A percentile compares a stretch with the other conserved stretches of the same genome.
These are phyloP conservation scores for Fabrea salina DNA, from an alignment of 169 alveolate species.

Conservation along the genomic window DNA sequence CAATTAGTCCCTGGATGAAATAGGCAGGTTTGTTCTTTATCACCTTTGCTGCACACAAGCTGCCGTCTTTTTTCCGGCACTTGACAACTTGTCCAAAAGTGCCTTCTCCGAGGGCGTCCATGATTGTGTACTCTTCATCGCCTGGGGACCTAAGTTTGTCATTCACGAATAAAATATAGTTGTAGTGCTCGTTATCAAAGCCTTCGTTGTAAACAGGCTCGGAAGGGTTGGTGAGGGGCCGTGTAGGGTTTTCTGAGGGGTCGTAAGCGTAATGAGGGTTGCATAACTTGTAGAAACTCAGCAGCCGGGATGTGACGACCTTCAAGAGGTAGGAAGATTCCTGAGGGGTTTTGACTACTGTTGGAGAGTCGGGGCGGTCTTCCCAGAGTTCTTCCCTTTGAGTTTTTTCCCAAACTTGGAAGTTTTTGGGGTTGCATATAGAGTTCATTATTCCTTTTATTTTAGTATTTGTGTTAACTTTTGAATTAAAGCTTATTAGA, in stretches of 20 bases:
- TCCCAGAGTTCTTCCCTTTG: too few species aligned
- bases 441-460: too few species aligned
- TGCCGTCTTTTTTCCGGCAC: slow-evolving; percentile 67
- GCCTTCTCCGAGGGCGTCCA: slow-evolving; percentile 77
- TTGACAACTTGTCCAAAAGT: slow-evolving; percentile 82
- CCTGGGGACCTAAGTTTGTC: slow-evolving; percentile 14
- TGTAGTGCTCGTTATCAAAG: slow-evolving; percentile 27
- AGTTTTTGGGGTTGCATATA: too few species aligned
- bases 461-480: too few species aligned
- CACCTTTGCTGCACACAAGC: slow-evolving; percentile 72
- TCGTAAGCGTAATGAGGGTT: not conserved
- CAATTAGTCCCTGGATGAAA: slow-evolving; percentile 71
- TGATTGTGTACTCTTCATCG: slow-evolving; percentile 48
- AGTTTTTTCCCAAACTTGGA: too few species aligned
- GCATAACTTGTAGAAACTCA: not conserved
- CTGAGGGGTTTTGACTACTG: not conserved
- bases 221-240: slow-evolving; percentile 18
- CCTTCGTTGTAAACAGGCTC: slow-evolving; percentile 12
- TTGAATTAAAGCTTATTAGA: too few species aligned
- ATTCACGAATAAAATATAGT: slow-evolving; percentile 17
- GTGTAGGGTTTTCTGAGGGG: slow-evolving; percentile 23
- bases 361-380: slow-evolving; percentile 29
- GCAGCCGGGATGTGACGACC: not conserved
- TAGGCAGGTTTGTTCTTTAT: slow-evolving; percentile 71
- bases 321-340: not conserved